These are phyloP conservation scores for Kodamaea neixiangensis DNA, from an alignment of 805 yeast genomes.

Conservation along the genomic window DNA sequence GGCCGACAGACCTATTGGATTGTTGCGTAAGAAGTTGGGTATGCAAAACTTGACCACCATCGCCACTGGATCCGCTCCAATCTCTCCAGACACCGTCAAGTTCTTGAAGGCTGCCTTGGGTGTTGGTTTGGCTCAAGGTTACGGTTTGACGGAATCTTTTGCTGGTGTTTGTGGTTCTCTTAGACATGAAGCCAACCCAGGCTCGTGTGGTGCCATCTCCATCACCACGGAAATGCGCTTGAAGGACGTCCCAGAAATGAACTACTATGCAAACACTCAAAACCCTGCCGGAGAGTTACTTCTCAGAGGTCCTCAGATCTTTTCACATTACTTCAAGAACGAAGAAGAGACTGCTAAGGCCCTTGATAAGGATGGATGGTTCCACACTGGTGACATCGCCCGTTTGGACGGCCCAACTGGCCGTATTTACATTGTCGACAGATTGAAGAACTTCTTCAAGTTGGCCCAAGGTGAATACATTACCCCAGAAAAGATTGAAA, in stretches of 20 bases:
- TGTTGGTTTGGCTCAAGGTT: constrained; percentile 66
- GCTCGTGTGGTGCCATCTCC: constrained; percentile 65
- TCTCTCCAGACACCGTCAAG: constrained; percentile 58
- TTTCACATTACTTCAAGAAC: constrained; percentile 56
- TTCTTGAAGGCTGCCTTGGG: constrained; percentile 65
- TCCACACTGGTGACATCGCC: constrained; percentile 65
- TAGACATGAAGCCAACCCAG: constrained; percentile 47
- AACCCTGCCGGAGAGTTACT: constrained; percentile 59
- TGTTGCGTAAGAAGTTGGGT: constrained; percentile 36
- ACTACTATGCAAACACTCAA: constrained; percentile 39
- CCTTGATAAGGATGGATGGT: constrained; percentile 60
- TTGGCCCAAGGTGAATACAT: constrained; percentile 57
- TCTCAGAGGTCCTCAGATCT: constrained; percentile 65
- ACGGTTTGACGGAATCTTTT: constrained; percentile 69
- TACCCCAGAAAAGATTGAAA: constrained; percentile 76
- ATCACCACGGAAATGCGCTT: constrained; percentile 54
- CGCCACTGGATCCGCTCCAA: constrained; percentile 65
- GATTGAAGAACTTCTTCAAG: constrained; percentile 80
- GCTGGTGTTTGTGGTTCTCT: constrained; percentile 51
- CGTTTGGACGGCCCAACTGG: constrained; percentile 50
- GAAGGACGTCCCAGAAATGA: constrained; percentile 65
- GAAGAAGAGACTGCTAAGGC: constrained; percentile 54
- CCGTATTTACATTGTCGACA: constrained; percentile 61
- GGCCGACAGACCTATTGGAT: constrained; percentile 32
- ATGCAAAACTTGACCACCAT: constrained; percentile 30